Conservation (phyloP, 257 asterid species). For the Plectranthus barbatus region DNA sequence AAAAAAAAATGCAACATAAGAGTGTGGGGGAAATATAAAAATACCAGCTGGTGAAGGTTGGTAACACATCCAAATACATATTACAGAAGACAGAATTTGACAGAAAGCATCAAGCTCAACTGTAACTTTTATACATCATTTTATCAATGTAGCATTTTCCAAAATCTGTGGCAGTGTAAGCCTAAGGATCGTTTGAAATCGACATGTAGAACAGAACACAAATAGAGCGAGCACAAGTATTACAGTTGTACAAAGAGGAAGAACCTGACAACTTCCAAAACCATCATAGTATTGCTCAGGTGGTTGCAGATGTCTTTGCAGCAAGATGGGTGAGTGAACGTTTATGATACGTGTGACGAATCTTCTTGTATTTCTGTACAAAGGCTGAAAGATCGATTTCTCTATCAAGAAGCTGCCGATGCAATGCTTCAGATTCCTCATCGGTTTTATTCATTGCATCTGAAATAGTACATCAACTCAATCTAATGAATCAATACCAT, state of each 20-base stretch:
- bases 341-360: constrained; percentile 58
- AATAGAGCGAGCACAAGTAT: background rate
- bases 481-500: no score
- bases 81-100: background rate
- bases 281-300: constrained; percentile 25
- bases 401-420: constrained; percentile 67
- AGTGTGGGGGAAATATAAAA: no score
- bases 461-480: constrained; percentile 25
- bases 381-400: constrained; percentile 68
- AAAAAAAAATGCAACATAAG: no score
- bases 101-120: background rate
- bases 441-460: constrained; percentile 72
- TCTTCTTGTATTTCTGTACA: constrained; percentile 77
- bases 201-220: background rate
- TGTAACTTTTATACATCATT: background rate
- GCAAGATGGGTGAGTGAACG: constrained; percentile 88
- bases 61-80: background rate
- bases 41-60: no score
- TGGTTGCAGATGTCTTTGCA: constrained; percentile 56
- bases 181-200: no score
- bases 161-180: background rate
- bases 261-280: constrained; percentile 1
- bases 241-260: constrained; percentile 11
- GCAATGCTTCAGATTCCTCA: constrained; percentile 76
- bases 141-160: background rate